Evolutionary conservation across 1,284 basidiomycete species (phyloP).

Genomic region (Athelia psychrophila): DNA sequence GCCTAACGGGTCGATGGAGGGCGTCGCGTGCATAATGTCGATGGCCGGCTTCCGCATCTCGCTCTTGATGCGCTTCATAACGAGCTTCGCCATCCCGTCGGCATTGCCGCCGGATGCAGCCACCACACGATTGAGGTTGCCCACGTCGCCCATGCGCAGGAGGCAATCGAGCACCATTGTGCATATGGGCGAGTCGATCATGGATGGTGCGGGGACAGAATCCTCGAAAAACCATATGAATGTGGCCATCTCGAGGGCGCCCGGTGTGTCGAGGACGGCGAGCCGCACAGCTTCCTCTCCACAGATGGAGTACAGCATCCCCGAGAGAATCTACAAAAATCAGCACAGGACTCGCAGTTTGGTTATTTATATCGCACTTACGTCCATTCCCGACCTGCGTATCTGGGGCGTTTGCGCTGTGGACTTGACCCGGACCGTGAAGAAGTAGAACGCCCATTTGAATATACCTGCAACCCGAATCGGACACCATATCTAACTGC

Average conservation of each 20-base stretch:
- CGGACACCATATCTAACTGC: background rate
- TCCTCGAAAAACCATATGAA: slow-evolving; percentile 32
- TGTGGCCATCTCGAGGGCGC: slow-evolving; percentile 30
- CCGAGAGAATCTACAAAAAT: slow-evolving; percentile 17
- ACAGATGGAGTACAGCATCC: no score
- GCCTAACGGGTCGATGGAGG: slow-evolving; percentile 30
- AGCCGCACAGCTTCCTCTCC: no score
- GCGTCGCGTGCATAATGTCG: slow-evolving; percentile 14
- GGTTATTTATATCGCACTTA: background rate
- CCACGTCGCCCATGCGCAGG: slow-evolving; percentile 16
- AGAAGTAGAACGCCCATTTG: slow-evolving; percentile 35
- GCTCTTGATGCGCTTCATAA: slow-evolving; percentile 22
- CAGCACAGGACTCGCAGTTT: background rate
- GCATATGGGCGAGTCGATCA: slow-evolving; percentile 21
- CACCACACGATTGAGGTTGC: slow-evolving; percentile 26
- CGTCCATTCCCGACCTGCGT: slow-evolving; percentile 23
- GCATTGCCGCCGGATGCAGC: slow-evolving; percentile 21
- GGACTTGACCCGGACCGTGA: slow-evolving; percentile 22
- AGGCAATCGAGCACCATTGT: slow-evolving; percentile 30
- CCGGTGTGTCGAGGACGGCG: slow-evolving; percentile 26
- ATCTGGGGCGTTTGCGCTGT: slow-evolving; percentile 8
- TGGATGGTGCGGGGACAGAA: slow-evolving; percentile 13
- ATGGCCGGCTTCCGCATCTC: slow-evolving; percentile 17
- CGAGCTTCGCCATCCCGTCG: slow-evolving; percentile 25
- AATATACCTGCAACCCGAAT: slow-evolving; percentile 18